phyloP scores from a whole-genome alignment of 805 yeast species.

The Grigorovia yakushimaensis region DNA sequence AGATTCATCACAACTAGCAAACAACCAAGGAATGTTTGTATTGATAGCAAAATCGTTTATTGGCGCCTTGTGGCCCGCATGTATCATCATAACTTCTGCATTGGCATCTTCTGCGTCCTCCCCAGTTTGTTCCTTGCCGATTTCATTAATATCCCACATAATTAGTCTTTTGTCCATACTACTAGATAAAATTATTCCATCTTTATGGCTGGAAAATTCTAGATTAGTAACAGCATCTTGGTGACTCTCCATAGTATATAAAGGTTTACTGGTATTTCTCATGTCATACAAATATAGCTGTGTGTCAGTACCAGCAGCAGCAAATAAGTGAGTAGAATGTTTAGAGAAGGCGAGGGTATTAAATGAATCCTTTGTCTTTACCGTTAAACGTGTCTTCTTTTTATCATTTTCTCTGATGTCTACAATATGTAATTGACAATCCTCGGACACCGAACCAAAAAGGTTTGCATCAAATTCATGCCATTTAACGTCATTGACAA shows the following conservation, averaged over 20 bases:
- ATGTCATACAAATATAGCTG: slow-evolving; percentile 57
- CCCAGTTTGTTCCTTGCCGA: slow-evolving; percentile 76
- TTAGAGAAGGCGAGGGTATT: slow-evolving; percentile 61
- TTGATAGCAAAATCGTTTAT: slow-evolving; percentile 67
- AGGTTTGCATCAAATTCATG: slow-evolving; percentile 40
- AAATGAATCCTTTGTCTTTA: slow-evolving; percentile 32
- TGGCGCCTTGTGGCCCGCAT: slow-evolving; percentile 80
- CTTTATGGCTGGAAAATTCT: slow-evolving; percentile 70
- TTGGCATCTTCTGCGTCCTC: slow-evolving; percentile 90
- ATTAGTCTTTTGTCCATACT: slow-evolving; percentile 70
- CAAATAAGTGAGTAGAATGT: slow-evolving; percentile 48
- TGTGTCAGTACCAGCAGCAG: slow-evolving; percentile 62
- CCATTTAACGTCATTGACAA: slow-evolving; percentile 74
- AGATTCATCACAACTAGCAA: slow-evolving; percentile 46
- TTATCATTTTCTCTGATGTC: slow-evolving; percentile 38
- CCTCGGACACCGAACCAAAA: slow-evolving; percentile 72
- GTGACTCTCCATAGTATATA: slow-evolving; percentile 77
- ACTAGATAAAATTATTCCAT: slow-evolving; percentile 70
- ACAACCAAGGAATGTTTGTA: slow-evolving; percentile 60
- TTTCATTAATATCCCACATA: slow-evolving; percentile 68
- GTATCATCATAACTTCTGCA: slow-evolving; percentile 84
- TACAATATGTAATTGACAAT: slow-evolving; percentile 41
- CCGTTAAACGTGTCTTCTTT: slow-evolving; percentile 12
- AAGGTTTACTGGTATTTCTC: slow-evolving; percentile 37
- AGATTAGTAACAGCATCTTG: slow-evolving; percentile 59